Evolutionary conservation across 495 filamentous ascomycete genomes (phyloP).

Genomic region (Podospora conica): DNA sequence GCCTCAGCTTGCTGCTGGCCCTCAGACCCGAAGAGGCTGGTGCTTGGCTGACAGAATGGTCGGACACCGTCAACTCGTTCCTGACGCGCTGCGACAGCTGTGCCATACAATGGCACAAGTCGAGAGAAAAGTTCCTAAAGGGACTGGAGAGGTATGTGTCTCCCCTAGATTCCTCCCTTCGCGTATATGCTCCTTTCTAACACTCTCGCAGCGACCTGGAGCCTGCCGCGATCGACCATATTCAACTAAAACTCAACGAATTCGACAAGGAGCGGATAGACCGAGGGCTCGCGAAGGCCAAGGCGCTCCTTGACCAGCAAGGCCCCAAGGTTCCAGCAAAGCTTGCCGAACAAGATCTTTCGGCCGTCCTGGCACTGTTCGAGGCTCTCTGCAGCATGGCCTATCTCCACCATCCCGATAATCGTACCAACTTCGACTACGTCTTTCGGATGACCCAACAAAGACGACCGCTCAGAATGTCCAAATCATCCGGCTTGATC

Average conservation of each 20-base stretch:
- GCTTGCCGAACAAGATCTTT: conserved; percentile 26
- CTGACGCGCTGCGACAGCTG: conserved; percentile 73
- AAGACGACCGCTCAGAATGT: conserved; percentile 62
- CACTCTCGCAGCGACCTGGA: conserved; percentile 24
- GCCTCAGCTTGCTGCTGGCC: conserved; percentile 61
- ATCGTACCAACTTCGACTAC: conserved; percentile 56
- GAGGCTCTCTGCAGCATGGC: conserved; percentile 49
- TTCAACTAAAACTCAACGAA: conserved; percentile 40
- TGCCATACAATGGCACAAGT: conserved; percentile 72
- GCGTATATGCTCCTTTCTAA: conserved; percentile 28
- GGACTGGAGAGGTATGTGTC: conserved; percentile 36
- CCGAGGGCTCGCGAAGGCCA: conserved; percentile 31
- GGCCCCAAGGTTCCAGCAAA: conserved; percentile 27
- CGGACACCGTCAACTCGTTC: conserved; percentile 35
- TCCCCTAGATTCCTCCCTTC: neutral
- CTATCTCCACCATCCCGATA: conserved; percentile 36
- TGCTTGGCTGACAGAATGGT: conserved; percentile 53
- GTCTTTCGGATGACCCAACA: conserved; percentile 72
- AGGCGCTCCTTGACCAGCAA: conserved; percentile 33
- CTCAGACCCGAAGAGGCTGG: conserved; percentile 57
- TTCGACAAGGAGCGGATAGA: conserved; percentile 36
- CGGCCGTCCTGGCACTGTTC: conserved; percentile 43
- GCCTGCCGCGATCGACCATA: conserved; percentile 24
- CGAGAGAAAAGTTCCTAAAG: conserved; percentile 25
- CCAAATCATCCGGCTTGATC: conserved; percentile 48